Percentiles rank a stretch among this genome's conserved stretches.
These are phyloP conservation scores for Forsythia suspensa DNA, from an alignment of 257 asterid genomes.

Conservation along the genomic window DNA sequence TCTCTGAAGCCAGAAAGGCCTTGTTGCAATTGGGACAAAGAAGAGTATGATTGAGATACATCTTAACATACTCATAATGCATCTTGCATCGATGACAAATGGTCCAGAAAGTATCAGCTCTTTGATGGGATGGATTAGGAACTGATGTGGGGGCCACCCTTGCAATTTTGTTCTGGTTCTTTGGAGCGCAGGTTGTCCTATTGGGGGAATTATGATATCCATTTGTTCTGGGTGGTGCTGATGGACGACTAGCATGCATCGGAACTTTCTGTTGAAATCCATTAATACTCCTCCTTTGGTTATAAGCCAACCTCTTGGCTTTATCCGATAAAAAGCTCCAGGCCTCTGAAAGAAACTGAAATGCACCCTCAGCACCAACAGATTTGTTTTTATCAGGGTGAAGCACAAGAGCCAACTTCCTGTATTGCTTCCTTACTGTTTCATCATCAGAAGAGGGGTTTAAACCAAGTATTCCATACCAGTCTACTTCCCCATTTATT, in stretches of 20 bases:
- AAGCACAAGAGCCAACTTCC: slow-evolving; percentile 68
- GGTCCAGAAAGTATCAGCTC: slow-evolving; percentile 76
- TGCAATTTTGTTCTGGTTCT: slow-evolving; percentile 30
- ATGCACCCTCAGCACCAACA: slow-evolving; percentile 73
- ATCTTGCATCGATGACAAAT: slow-evolving; percentile 69
- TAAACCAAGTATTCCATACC: slow-evolving; percentile 75
- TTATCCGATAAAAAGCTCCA: slow-evolving; percentile 73
- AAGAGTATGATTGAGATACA: slow-evolving; percentile 65
- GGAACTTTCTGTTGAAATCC: slow-evolving; percentile 47
- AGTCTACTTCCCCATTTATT: slow-evolving; percentile 61
- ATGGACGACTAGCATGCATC: slow-evolving; percentile 42
- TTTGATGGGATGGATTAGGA: slow-evolving; percentile 37
- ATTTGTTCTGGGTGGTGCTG: slow-evolving; percentile 49
- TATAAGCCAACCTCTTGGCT: slow-evolving; percentile 55
- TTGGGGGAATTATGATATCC: slow-evolving; percentile 44
- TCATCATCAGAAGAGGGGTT: slow-evolving; percentile 66
- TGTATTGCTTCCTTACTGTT: slow-evolving; percentile 57
- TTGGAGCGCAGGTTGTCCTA: slow-evolving; percentile 40
- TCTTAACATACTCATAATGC: slow-evolving; percentile 68
- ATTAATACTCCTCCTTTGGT: slow-evolving; percentile 52
- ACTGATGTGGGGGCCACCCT: slow-evolving; percentile 31
- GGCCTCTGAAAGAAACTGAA: slow-evolving; percentile 68
- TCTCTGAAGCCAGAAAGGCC: slow-evolving; percentile 62
- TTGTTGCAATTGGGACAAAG: slow-evolving; percentile 64
- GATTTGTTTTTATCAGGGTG: slow-evolving; percentile 83